A percentile compares a stretch with the other conserved stretches of the same genome.
phyloP scores from a whole-genome alignment of 441 rosid species.

The Gossypium gossypioides region DNA sequence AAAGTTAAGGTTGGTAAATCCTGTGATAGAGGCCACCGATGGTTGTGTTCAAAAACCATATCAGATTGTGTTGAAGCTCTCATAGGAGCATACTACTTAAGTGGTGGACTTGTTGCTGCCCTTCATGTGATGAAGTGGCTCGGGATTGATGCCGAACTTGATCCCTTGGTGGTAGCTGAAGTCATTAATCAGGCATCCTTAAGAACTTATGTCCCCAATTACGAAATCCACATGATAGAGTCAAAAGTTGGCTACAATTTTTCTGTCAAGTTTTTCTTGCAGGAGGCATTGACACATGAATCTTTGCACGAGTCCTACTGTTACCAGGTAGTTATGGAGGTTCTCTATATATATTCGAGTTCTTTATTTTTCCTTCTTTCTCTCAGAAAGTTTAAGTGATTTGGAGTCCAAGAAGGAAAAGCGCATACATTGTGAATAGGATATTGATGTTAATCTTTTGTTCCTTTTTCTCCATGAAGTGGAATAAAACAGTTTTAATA shows the following conservation, averaged over 20 bases:
- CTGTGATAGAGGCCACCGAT: conserved; percentile 81
- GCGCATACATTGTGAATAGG: background rate
- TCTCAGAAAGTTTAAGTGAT: background rate
- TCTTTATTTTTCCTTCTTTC: background rate
- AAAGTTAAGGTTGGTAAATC: conserved; percentile 45
- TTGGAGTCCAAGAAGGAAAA: background rate
- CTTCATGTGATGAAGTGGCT: conserved; percentile 78
- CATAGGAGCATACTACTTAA: conserved; percentile 67
- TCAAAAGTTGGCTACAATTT: conserved; percentile 54
- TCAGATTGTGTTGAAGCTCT: conserved; percentile 86
- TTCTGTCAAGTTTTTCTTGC: conserved; percentile 57
- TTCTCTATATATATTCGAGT: background rate
- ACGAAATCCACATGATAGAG: conserved; percentile 50
- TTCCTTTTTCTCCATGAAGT: no score
- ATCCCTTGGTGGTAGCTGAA: conserved; percentile 31
- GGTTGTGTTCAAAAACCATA: conserved; percentile 78
- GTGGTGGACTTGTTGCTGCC: conserved; percentile 64
- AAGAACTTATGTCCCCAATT: conserved; percentile 31
- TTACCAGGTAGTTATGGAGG: conserved; percentile 53
- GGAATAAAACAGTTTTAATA: no score
- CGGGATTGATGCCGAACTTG: conserved; percentile 48
- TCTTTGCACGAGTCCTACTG: conserved; percentile 44
- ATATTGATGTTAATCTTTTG: background rate
- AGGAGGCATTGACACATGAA: conserved; percentile 76
- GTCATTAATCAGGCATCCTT: conserved; percentile 43